Evolutionary conservation across 225 moss, liverwort and hornwort genomes (phyloP).

Genomic region (Antitrichia curtipendula): DNA sequence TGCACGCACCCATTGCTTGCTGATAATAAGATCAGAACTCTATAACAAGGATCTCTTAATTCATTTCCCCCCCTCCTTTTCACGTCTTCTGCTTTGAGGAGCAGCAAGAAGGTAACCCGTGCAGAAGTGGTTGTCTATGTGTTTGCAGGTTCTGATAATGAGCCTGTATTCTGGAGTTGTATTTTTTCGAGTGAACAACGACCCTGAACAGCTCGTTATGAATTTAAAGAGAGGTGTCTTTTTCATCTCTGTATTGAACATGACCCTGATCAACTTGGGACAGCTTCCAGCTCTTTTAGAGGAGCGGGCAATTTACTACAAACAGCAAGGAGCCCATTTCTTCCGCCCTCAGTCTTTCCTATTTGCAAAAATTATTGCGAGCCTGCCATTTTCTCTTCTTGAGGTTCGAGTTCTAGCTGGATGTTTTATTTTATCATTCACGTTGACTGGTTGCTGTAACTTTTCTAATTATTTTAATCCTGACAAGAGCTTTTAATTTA

Average conservation of each 20-base stretch:
- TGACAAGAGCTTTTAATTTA: background rate
- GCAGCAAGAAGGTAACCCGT: background rate
- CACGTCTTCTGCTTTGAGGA: background rate
- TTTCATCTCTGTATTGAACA: conserved; percentile 68
- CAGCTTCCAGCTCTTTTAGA: conserved; percentile 69
- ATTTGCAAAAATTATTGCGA: conserved; percentile 54
- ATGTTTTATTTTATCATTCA: background rate
- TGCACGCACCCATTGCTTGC: background rate
- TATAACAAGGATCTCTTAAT: background rate
- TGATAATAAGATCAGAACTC: background rate
- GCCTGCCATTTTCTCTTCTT: conserved; percentile 40
- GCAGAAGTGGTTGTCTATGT: background rate
- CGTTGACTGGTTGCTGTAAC: background rate
- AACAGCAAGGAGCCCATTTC: conserved; percentile 75
- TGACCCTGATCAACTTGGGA: conserved; percentile 85
- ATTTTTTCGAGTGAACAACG: conserved; percentile 49
- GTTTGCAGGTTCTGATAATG: conserved; percentile 58
- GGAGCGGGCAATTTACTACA: conserved; percentile 78
- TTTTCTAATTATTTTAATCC: background rate
- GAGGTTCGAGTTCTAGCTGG: conserved; percentile 44
- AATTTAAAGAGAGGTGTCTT: conserved; percentile 54
- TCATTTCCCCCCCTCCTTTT: background rate
- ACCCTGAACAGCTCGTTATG: conserved; percentile 46
- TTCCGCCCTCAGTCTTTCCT: conserved; percentile 73
- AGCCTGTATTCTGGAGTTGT: conserved; percentile 46